Percentiles rank a stretch among this genome's conserved stretches.
Conservation (phyloP, 768 basidiomycete species). For the Fomitopsis serialis region DNA sequence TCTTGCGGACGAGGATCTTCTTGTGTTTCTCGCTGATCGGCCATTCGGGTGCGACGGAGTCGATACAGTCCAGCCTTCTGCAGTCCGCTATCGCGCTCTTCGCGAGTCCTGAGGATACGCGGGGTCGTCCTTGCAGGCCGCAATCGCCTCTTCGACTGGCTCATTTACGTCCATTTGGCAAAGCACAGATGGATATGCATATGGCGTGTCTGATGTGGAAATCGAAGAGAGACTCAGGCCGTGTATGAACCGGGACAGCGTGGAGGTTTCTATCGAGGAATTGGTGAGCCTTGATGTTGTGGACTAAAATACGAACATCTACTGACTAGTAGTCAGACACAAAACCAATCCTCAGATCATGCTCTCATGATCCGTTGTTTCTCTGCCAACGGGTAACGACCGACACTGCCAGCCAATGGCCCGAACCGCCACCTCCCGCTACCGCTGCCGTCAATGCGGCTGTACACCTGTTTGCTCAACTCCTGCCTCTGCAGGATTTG, state of each 20-base stretch:
- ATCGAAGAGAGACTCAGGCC: conserved; percentile 36
- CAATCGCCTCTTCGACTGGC: conserved; percentile 83
- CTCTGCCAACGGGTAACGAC: conserved; percentile 46
- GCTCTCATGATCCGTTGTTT: conserved; percentile 80
- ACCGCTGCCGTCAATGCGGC: conserved; percentile 86
- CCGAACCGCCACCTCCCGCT: conserved; percentile 68
- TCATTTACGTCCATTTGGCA: conserved; percentile 85
- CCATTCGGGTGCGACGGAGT: conserved; percentile 71
- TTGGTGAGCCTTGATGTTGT: conserved; percentile 45
- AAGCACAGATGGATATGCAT: conserved; percentile 82
- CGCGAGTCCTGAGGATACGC: conserved; percentile 80
- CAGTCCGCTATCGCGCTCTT: conserved; percentile 80
- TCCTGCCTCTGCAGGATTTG: conserved; percentile 77
- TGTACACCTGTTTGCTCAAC: conserved; percentile 76
- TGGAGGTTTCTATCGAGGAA: conserved; percentile 75
- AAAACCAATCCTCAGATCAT: conserved; percentile 77
- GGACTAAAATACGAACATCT: background rate
- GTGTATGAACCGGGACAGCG: conserved; percentile 58
- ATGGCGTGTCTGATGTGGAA: conserved; percentile 77
- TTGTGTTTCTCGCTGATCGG: conserved; percentile 88
- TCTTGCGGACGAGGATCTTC: conserved; percentile 79
- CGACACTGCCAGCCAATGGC: conserved; percentile 39
- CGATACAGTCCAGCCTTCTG: conserved; percentile 74
- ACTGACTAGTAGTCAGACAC: conserved; percentile 40
- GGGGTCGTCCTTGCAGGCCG: conserved; percentile 84